These are phyloP conservation scores for Scorias spongiosa DNA, from an alignment of 2,329 filamentous ascomycete species.

Conservation along the genomic window DNA sequence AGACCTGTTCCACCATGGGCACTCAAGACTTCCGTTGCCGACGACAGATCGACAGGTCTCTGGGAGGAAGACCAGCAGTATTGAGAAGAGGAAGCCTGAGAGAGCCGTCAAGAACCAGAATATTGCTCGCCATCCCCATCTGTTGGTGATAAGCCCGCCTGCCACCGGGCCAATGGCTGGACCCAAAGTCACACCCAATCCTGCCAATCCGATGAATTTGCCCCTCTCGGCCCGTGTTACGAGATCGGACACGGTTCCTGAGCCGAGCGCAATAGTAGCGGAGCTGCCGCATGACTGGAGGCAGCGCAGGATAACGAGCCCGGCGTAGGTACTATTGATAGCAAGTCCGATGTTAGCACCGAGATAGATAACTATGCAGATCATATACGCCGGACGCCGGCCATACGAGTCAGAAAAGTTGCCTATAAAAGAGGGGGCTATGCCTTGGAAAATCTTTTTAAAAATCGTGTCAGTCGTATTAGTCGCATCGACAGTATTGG, in stretches of 20 bases:
- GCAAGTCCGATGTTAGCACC: conserved; percentile 21
- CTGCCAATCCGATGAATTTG: conserved; percentile 55
- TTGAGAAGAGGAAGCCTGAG: conserved; percentile 33
- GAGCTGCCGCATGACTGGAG: conserved; percentile 50
- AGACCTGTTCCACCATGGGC: conserved; percentile 44
- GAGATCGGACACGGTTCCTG: conserved; percentile 58
- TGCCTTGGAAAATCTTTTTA: conserved; percentile 14
- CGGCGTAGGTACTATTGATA: conserved; percentile 19
- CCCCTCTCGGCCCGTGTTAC: conserved; percentile 55
- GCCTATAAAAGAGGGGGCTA: conserved; percentile 18
- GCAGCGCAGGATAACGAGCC: conserved; percentile 45
- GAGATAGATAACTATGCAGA: conserved; percentile 20
- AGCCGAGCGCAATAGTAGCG: conserved; percentile 55
- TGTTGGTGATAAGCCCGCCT: conserved; percentile 48
- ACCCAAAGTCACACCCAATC: conserved; percentile 38
- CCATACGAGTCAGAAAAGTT: conserved; percentile 18
- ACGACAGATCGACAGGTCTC: conserved; percentile 37
- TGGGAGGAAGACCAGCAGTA: conserved; percentile 42
- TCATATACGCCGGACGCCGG: conserved; percentile 17
- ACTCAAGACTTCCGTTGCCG: conserved; percentile 44
- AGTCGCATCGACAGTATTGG: conserved; percentile 33
- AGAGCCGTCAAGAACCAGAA: conserved; percentile 54
- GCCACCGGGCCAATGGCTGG: conserved; percentile 43
- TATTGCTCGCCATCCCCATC: conserved; percentile 49
- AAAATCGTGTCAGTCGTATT: conserved; percentile 32